phyloP scores from a whole-genome alignment of 257 asterid genomes.

The Cynanchum wilfordii region DNA sequence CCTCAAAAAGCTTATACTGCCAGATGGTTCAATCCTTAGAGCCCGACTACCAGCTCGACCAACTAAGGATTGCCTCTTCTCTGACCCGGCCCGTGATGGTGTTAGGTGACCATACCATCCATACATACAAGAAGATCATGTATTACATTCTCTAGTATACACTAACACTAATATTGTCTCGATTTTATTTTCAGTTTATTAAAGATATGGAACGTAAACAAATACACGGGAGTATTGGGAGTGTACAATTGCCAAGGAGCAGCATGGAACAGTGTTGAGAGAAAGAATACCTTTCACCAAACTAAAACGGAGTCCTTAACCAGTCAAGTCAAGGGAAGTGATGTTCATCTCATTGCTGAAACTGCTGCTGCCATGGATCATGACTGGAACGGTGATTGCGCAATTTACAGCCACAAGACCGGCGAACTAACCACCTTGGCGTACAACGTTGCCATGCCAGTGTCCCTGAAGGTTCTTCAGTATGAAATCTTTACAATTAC shows the following conservation, averaged over 20 bases:
- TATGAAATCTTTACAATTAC: slow-evolving; percentile 68
- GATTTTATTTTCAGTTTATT: slow-evolving; percentile 39
- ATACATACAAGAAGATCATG: too few relatives aligned
- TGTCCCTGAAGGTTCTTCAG: slow-evolving; percentile 77
- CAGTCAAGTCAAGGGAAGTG: slow-evolving; percentile 58
- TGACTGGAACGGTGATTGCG: slow-evolving; percentile 61
- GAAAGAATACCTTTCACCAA: slow-evolving; percentile 71
- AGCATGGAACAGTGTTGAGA: slow-evolving; percentile 66
- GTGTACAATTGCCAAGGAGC: slow-evolving; percentile 95
- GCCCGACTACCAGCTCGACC: slow-evolving; percentile 90
- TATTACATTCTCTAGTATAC: too few relatives aligned
- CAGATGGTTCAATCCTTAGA: slow-evolving; percentile 82
- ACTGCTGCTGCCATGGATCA: slow-evolving; percentile 41
- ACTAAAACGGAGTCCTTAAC: slow-evolving; percentile 51
- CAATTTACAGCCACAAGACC: slow-evolving; percentile 40
- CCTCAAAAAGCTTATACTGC: slow-evolving; percentile 66
- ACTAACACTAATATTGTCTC: too few relatives aligned
- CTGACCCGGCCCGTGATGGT: slow-evolving; percentile 92
- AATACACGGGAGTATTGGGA: slow-evolving; percentile 66
- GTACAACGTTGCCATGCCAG: slow-evolving; percentile 49
- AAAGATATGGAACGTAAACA: slow-evolving; percentile 96
- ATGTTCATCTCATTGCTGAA: slow-evolving; percentile 61
- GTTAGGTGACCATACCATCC: slow-evolving; percentile 42
- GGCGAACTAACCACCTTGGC: slow-evolving; percentile 40
- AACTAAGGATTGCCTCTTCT: slow-evolving; percentile 72